These are phyloP conservation scores for Parachaetomium inaequale DNA, from an alignment of 495 filamentous ascomycete species.

Conservation along the genomic window DNA sequence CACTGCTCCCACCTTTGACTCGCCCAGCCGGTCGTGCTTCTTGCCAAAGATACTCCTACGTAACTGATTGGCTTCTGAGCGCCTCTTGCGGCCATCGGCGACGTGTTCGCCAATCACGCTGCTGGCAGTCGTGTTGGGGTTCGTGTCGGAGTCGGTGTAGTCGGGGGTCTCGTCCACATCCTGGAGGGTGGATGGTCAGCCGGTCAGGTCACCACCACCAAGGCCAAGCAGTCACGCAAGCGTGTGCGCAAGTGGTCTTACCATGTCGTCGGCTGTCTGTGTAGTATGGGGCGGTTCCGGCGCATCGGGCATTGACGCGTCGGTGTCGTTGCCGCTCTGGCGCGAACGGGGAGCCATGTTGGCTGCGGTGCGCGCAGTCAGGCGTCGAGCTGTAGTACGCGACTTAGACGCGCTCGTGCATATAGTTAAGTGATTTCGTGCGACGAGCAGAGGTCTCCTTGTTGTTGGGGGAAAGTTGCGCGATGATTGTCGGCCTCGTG, in stretches of 20 bases:
- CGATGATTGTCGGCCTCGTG: slow-evolving; percentile 27
- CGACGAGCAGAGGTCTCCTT: slow-evolving; percentile 1
- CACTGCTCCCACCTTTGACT: slow-evolving; percentile 69
- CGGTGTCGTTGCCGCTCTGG: slow-evolving; percentile 47
- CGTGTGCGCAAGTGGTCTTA: slow-evolving; percentile 28
- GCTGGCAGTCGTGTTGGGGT: slow-evolving; percentile 86
- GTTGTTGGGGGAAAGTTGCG: slow-evolving; percentile 10
- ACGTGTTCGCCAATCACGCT: slow-evolving; percentile 72
- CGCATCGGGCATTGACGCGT: slow-evolving; percentile 59
- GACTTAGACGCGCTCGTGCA: slow-evolving; percentile 36
- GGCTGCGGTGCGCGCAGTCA: slow-evolving; percentile 7
- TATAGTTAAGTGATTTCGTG: slow-evolving; percentile 7
- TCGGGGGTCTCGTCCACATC: slow-evolving; percentile 77
- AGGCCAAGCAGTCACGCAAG: background rate
- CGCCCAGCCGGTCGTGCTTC: slow-evolving; percentile 85
- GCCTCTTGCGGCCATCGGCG: slow-evolving; percentile 75
- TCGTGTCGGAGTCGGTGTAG: slow-evolving; percentile 87
- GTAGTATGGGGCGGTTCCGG: slow-evolving; percentile 42
- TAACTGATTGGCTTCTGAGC: slow-evolving; percentile 79
- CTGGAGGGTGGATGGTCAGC: slow-evolving; percentile 35
- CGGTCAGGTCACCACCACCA: background rate
- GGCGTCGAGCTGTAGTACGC: slow-evolving; percentile 37
- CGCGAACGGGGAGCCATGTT: slow-evolving; percentile 60
- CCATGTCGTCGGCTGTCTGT: slow-evolving; percentile 45
- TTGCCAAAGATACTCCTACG: slow-evolving; percentile 89